These are phyloP conservation scores for Diaporthe humulicola DNA, from an alignment of 2,329 filamentous ascomycete species.

Conservation along the genomic window DNA sequence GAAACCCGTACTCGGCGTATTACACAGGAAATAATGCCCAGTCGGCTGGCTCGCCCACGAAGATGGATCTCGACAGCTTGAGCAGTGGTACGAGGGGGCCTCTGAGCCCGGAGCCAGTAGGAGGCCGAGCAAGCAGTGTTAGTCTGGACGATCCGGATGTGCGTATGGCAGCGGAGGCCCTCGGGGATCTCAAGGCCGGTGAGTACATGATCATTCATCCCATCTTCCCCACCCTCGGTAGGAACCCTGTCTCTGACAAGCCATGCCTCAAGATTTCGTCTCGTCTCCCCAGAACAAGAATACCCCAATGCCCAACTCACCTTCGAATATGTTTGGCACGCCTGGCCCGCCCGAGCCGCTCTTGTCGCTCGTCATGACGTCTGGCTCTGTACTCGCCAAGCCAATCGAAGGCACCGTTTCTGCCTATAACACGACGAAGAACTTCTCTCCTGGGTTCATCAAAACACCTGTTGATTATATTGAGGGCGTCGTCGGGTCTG, in stretches of 20 bases:
- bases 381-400: conserved; percentile 86
- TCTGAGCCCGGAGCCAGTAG: conserved; percentile 61
- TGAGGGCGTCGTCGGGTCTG: conserved; percentile 87
- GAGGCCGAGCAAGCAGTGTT: conserved; percentile 63
- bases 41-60: conserved; percentile 58
- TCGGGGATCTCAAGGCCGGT: conserved; percentile 82
- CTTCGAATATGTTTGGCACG: conserved; percentile 53
- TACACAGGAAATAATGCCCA: conserved; percentile 60
- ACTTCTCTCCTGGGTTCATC: conserved; percentile 84
- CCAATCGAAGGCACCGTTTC: conserved; percentile 88
- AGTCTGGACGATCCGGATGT: conserved; percentile 77
- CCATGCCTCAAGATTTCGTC: conserved; percentile 68
- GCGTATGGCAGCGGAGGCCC: conserved; percentile 78
- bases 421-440: conserved; percentile 89
- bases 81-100: conserved; percentile 57
- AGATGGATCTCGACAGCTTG: conserved; percentile 62
- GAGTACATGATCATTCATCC: conserved; percentile 48
- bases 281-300: conserved; percentile 70
- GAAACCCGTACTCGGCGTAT: conserved; percentile 64
- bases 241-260: conserved; percentile 12
- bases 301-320: conserved; percentile 55
- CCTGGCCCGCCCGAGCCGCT: conserved; percentile 76
- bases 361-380: conserved; percentile 86
- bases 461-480: conserved; percentile 92
- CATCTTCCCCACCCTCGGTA: neutral